Evolutionary conservation across 2,329 filamentous ascomycete species (phyloP).

Genomic region (Colletotrichum limetticola): DNA sequence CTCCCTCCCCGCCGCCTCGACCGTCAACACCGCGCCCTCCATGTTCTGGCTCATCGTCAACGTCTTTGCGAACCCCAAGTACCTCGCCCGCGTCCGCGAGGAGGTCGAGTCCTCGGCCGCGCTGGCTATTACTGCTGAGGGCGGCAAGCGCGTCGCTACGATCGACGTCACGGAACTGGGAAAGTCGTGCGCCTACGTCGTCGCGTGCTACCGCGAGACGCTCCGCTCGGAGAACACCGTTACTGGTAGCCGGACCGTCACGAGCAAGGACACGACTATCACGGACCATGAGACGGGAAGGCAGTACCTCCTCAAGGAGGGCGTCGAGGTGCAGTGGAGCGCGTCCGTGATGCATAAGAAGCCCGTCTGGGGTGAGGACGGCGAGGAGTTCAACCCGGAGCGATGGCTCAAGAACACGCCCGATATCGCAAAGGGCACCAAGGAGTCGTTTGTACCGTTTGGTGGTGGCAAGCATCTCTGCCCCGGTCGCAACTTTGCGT

Average conservation of each 20-base stretch:
- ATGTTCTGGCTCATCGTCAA: constrained; percentile 49
- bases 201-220: constrained; percentile 55
- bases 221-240: constrained; percentile 52
- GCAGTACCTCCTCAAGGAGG: constrained; percentile 42
- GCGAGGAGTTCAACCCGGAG: constrained; percentile 39
- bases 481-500: constrained; percentile 46
- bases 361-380: constrained; percentile 41
- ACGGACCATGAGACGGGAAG: constrained; percentile 38
- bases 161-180: constrained; percentile 50
- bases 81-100: constrained; percentile 41
- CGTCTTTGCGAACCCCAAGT: constrained; percentile 41
- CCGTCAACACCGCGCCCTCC: constrained; percentile 50
- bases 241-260: constrained; percentile 51
- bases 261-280: constrained; percentile 49
- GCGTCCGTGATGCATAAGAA: constrained; percentile 40
- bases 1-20: constrained; percentile 42
- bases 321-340: constrained; percentile 41
- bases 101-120: constrained; percentile 42
- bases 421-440: constrained; percentile 25
- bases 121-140: constrained; percentile 17
- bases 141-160: constrained; percentile 32
- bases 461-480: constrained; percentile 47
- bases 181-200: constrained; percentile 51
- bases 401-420: constrained; percentile 38
- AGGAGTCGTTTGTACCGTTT: constrained; percentile 45